Evolutionary conservation across 2,329 filamentous ascomycete genomes (phyloP).

Genomic region (Mycosphaerella arachidis): DNA sequence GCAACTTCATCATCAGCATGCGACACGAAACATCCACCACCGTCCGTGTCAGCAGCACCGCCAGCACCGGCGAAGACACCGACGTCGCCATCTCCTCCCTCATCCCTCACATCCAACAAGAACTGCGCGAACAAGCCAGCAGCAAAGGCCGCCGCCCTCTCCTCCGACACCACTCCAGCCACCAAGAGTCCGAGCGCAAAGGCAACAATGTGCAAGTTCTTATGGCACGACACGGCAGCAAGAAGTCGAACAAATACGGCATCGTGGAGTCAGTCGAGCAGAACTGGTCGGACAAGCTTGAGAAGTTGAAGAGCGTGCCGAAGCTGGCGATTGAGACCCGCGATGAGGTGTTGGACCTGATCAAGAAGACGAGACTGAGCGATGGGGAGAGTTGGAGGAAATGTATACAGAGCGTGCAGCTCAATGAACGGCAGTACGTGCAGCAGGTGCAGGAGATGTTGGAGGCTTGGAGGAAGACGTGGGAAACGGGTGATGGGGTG

Average conservation of each 20-base stretch:
- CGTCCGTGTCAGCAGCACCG: conserved; percentile 56
- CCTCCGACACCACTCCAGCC: conserved; percentile 35
- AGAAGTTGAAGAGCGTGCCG: conserved; percentile 69
- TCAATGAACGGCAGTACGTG: conserved; percentile 75
- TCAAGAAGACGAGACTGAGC: conserved; percentile 68
- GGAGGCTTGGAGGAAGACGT: conserved; percentile 55
- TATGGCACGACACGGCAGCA: conserved; percentile 74
- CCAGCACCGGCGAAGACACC: conserved; percentile 49
- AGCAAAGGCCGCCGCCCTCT: conserved; percentile 38
- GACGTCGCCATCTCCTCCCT: conserved; percentile 73
- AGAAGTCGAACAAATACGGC: conserved; percentile 83
- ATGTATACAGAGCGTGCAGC: conserved; percentile 71
- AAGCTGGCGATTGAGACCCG: conserved; percentile 85
- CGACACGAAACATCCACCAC: conserved; percentile 62
- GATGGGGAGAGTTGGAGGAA: conserved; percentile 80
- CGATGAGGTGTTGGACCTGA: conserved; percentile 73
- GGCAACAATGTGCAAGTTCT: conserved; percentile 80
- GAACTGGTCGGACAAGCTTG: conserved; percentile 58
- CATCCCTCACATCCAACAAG: conserved; percentile 71
- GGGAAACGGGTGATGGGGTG: conserved; percentile 48
- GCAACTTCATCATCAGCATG: conserved; percentile 84
- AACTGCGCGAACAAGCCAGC: conserved; percentile 72
- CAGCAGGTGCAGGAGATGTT: conserved; percentile 77
- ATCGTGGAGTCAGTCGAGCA: conserved; percentile 74
- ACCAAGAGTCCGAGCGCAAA: conserved; percentile 39